These are phyloP conservation scores for Picocystis sp. DNA, from an alignment of 163 green algal genomes.

Conservation along the genomic window DNA sequence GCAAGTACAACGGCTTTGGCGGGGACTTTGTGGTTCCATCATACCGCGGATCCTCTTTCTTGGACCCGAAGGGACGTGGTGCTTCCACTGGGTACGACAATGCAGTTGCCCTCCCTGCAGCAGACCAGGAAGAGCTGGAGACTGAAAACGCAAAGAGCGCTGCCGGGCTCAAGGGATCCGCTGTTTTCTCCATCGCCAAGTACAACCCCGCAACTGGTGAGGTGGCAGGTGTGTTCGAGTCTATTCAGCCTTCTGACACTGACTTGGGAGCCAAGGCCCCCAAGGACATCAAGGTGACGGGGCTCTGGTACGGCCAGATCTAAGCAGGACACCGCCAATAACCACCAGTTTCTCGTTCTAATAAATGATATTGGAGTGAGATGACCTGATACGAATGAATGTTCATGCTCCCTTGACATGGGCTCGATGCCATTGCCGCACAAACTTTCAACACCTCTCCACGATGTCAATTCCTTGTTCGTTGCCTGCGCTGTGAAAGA, in stretches of 20 bases:
- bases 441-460: too few relatives aligned
- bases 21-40: conserved; percentile 91
- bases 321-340: too few relatives aligned
- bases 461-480: too few relatives aligned
- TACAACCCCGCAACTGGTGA: conserved; percentile 72
- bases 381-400: too few relatives aligned
- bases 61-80: conserved; percentile 95
- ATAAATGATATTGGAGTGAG: too few relatives aligned
- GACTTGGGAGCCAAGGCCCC: conserved; percentile 91
- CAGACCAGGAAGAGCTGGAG: conserved; percentile 69
- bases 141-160: conserved; percentile 95
- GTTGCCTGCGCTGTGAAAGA: too few relatives aligned
- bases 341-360: too few relatives aligned
- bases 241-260: conserved; percentile 95
- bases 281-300: conserved; percentile 98
- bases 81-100: conserved; percentile 92
- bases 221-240: conserved; percentile 95
- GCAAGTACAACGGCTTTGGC: conserved; percentile 71
- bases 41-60: conserved; percentile 94
- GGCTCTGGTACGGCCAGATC: conserved; percentile 52
- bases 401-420: too few relatives aligned
- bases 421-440: too few relatives aligned
- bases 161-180: conserved; percentile 56
- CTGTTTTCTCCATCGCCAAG: conserved; percentile 16
- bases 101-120: conserved; percentile 78